Evolutionary conservation across 306 rosid species (phyloP).

Genomic region (Rosa chinensis): DNA sequence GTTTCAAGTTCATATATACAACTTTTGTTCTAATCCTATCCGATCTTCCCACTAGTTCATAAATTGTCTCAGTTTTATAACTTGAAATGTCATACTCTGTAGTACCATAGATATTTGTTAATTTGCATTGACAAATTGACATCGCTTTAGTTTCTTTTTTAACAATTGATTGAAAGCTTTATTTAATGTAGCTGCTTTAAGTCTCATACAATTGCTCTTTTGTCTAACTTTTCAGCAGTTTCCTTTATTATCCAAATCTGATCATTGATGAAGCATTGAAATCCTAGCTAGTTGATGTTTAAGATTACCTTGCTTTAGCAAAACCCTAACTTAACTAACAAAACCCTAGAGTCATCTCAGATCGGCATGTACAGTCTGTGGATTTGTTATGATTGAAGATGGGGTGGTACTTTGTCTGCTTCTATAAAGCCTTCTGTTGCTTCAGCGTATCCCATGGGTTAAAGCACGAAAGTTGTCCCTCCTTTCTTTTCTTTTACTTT

Average conservation of each 20-base stretch:
- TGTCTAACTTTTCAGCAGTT: too few species aligned
- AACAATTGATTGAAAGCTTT: too few species aligned
- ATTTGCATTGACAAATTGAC: too few species aligned
- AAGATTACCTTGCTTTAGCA: not conserved
- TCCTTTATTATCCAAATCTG: not conserved
- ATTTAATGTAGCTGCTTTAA: too few species aligned
- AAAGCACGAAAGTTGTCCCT: constrained; percentile 2
- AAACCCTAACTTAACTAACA: not conserved
- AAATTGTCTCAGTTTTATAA: too few species aligned
- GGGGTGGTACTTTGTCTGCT: not conserved
- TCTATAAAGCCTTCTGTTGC: not conserved
- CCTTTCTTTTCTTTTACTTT: not conserved
- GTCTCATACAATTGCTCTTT: too few species aligned
- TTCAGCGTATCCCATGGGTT: not conserved
- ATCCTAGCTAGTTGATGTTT: not conserved
- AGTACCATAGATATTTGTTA: too few species aligned
- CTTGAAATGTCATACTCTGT: too few species aligned
- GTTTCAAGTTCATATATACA: not conserved
- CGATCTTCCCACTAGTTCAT: too few species aligned
- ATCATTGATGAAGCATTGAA: not conserved
- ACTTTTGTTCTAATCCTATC: too few species aligned
- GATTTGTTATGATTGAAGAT: not conserved
- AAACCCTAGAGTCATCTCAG: not conserved
- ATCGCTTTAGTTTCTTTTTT: too few species aligned
- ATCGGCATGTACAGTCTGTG: not conserved